A percentile compares a stretch with the other conserved stretches of the same genome.
phyloP scores from a whole-genome alignment of 169 alveolate species.

The Babesia divergens region DNA sequence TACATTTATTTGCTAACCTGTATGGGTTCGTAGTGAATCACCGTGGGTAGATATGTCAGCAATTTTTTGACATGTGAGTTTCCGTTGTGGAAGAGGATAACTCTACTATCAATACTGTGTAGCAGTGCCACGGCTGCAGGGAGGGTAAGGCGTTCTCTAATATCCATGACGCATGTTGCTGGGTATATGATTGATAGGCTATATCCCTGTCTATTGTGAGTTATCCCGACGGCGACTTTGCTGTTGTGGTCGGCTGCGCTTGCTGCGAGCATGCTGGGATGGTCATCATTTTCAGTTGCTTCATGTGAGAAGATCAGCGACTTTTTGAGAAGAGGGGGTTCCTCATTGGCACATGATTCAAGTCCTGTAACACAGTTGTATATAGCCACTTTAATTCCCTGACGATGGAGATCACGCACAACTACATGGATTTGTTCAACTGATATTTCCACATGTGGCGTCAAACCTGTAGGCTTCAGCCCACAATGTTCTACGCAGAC shows the following conservation, averaged over 20 bases:
- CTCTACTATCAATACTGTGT: constrained; percentile 2
- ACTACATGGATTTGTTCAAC: neutral
- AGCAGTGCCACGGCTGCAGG: constrained; percentile 30
- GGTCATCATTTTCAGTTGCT: neutral
- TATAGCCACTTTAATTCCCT: constrained; percentile 24
- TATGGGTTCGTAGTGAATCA: constrained; percentile 37
- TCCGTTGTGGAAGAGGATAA: constrained; percentile 41
- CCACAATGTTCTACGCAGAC: constrained; percentile 64
- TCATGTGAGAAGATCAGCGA: constrained; percentile 18
- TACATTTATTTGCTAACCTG: constrained; percentile 25
- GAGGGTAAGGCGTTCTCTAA: constrained; percentile 25
- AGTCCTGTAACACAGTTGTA: constrained; percentile 31
- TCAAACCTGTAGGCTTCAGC: constrained; percentile 16
- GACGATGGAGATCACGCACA: neutral
- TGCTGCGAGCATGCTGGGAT: neutral
- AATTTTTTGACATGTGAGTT: constrained; percentile 13
- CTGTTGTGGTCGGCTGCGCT: neutral
- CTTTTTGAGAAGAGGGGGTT: neutral
- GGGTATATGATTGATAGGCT: constrained; percentile 37
- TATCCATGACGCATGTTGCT: neutral
- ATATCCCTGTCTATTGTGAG: constrained; percentile 41
- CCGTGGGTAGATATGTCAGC: constrained; percentile 17
- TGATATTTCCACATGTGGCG: constrained; percentile 41
- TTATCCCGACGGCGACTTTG: constrained; percentile 16
- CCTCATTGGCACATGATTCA: neutral